These are phyloP conservation scores for Ophiostoma novo-ulmi DNA, from an alignment of 2,329 filamentous ascomycete species.

Conservation along the genomic window DNA sequence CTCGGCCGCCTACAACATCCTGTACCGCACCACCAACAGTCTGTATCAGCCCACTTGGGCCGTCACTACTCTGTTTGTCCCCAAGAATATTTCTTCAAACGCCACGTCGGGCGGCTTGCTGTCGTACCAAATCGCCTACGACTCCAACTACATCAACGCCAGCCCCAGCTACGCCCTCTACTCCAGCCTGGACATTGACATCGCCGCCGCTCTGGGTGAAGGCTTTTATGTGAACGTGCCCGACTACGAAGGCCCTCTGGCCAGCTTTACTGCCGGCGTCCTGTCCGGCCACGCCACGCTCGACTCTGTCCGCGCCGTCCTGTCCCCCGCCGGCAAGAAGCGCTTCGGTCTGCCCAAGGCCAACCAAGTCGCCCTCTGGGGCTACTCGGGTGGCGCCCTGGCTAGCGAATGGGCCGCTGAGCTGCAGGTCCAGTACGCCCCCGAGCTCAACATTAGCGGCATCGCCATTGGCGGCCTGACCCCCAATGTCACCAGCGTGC, in stretches of 20 bases:
- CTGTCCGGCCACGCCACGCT: slow-evolving; percentile 42
- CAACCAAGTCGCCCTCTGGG: slow-evolving; percentile 44
- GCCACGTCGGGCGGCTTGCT: slow-evolving; percentile 30
- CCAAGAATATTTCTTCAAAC: slow-evolving; percentile 18
- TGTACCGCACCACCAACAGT: slow-evolving; percentile 38
- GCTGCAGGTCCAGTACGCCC: slow-evolving; percentile 44
- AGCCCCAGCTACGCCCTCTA: slow-evolving; percentile 37
- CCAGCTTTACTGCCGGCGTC: slow-evolving; percentile 41
- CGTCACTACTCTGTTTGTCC: slow-evolving; percentile 38
- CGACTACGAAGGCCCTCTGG: slow-evolving; percentile 42
- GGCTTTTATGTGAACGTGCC: slow-evolving; percentile 44
- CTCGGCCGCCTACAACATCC: slow-evolving; percentile 35
- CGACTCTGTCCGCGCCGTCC: slow-evolving; percentile 41
- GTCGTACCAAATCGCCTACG: slow-evolving; percentile 41
- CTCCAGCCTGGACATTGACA: slow-evolving; percentile 29
- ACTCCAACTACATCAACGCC: slow-evolving; percentile 38
- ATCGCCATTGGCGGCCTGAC: slow-evolving; percentile 44
- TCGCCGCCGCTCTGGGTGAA: slow-evolving; percentile 36
- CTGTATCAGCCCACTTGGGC: slow-evolving; percentile 36
- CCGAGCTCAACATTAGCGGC: slow-evolving; percentile 43
- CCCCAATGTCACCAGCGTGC: slow-evolving; percentile 38
- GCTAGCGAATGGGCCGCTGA: slow-evolving; percentile 49
- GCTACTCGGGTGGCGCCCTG: slow-evolving; percentile 49
- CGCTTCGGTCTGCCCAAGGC: slow-evolving; percentile 32
- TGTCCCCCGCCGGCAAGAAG: slow-evolving; percentile 28